phyloP scores from a whole-genome alignment of 2,329 filamentous ascomycete genomes.

The Rutstroemia sp. region DNA sequence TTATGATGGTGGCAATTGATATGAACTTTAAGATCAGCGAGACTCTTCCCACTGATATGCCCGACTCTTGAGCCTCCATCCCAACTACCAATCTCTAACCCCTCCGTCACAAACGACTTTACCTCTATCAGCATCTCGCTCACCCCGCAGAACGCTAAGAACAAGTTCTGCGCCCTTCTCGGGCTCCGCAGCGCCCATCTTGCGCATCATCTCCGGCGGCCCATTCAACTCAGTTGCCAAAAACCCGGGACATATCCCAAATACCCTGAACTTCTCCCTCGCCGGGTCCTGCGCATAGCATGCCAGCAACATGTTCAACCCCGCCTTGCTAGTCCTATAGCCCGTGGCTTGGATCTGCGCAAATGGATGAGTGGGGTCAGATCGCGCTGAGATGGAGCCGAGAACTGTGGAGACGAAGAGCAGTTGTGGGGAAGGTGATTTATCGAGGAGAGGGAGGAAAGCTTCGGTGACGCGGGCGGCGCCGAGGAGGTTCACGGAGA shows the following conservation, averaged over 20 bases:
- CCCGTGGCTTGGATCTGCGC: slow-evolving; percentile 12
- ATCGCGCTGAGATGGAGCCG: slow-evolving; percentile 13
- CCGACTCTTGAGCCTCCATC: too few relatives aligned
- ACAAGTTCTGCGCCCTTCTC: slow-evolving; percentile 22
- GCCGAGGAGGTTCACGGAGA: slow-evolving; percentile 28
- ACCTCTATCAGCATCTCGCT: slow-evolving; percentile 12
- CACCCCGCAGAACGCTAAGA: slow-evolving; percentile 22
- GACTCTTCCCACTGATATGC: too few relatives aligned
- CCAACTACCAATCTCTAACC: neutral
- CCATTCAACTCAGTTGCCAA: slow-evolving; percentile 24
- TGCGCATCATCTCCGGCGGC: neutral
- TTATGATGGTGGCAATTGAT: too few relatives aligned
- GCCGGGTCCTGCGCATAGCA: slow-evolving; percentile 20
- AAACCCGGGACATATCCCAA: slow-evolving; percentile 22
- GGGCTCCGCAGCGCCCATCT: slow-evolving; percentile 7
- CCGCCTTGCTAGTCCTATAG: slow-evolving; percentile 26
- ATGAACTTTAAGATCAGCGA: too few relatives aligned
- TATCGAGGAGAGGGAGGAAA: slow-evolving; percentile 29
- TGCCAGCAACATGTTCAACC: slow-evolving; percentile 27
- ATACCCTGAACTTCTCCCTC: slow-evolving; percentile 23
- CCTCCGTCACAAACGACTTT: neutral
- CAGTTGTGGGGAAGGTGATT: slow-evolving; percentile 23
- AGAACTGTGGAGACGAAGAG: slow-evolving; percentile 24
- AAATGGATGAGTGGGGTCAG: slow-evolving; percentile 8
- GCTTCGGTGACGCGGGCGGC: slow-evolving; percentile 27